These are phyloP conservation scores for Pseudocercospora fuligena DNA, from an alignment of 2,329 filamentous ascomycete species.

Conservation along the genomic window DNA sequence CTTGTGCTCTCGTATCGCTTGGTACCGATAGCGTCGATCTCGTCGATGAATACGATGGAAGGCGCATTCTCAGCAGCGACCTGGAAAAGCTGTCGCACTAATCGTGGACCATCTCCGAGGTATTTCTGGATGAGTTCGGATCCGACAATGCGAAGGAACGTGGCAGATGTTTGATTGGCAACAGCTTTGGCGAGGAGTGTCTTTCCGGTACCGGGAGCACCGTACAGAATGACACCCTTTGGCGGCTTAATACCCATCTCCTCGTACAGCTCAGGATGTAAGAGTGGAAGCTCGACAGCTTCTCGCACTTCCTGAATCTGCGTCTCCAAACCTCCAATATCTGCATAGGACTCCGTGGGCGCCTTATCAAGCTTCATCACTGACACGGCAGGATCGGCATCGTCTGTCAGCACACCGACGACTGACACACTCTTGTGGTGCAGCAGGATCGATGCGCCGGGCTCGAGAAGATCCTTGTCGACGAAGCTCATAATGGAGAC, in stretches of 20 bases:
- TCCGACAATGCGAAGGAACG: constrained; percentile 95
- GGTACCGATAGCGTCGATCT: constrained; percentile 98
- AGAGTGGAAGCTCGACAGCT: constrained; percentile 90
- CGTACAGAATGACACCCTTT: constrained; percentile 98
- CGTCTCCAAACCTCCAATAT: constrained; percentile 92
- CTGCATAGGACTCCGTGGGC: constrained; percentile 95
- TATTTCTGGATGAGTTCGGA: constrained; percentile 99
- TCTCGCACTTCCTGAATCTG: constrained; percentile 98
- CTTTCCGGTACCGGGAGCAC: constrained; percentile 95
- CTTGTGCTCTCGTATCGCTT: constrained; percentile 98
- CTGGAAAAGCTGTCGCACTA: constrained; percentile 95
- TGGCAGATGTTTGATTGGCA: constrained; percentile 97
- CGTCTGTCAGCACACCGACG: constrained; percentile 94
- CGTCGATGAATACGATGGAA: constrained; percentile 98
- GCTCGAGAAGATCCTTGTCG: constrained; percentile 96
- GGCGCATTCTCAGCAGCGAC: constrained; percentile 95
- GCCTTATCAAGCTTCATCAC: constrained; percentile 99
- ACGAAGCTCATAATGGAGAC: constrained; percentile 99
- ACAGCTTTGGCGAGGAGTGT: constrained; percentile 95
- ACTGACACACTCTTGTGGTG: constrained; percentile 99
- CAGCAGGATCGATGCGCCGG: constrained; percentile 89
- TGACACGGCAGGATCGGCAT: constrained; percentile 91
- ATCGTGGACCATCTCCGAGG: constrained; percentile 88
- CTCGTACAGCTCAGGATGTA: constrained; percentile 97
- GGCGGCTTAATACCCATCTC: constrained; percentile 99